phyloP scores from a whole-genome alignment of 1,139 yeast genomes.

The Candida sp. region DNA sequence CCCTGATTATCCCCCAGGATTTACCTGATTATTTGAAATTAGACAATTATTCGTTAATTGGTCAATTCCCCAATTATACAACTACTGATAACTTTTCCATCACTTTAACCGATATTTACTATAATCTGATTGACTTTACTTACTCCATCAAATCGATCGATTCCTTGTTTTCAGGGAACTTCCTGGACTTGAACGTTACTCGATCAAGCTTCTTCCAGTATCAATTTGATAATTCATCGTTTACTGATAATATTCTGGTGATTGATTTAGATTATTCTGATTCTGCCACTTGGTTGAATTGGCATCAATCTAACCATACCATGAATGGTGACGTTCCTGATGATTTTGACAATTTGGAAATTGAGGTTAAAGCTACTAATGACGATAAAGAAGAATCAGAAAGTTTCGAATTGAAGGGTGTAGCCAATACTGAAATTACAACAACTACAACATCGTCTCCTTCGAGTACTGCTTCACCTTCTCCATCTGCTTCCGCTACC shows the following conservation, averaged over 20 bases:
- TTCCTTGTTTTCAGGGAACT: slow-evolving; percentile 49
- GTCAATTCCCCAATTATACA: slow-evolving; percentile 52
- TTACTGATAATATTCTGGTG: slow-evolving; percentile 53
- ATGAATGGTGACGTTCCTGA: slow-evolving; percentile 68
- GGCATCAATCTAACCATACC: slow-evolving; percentile 57
- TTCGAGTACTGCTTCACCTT: slow-evolving; percentile 20
- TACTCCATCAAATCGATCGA: slow-evolving; percentile 47
- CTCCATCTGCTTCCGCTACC: slow-evolving; percentile 21
- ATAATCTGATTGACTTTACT: slow-evolving; percentile 60
- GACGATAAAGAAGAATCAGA: slow-evolving; percentile 32
- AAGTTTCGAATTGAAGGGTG: slow-evolving; percentile 56
- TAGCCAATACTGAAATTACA: slow-evolving; percentile 16
- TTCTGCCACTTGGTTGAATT: slow-evolving; percentile 60
- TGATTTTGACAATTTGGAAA: slow-evolving; percentile 45
- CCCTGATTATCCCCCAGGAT: slow-evolving; percentile 42
- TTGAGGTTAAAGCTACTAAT: slow-evolving; percentile 52
- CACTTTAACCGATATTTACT: slow-evolving; percentile 57
- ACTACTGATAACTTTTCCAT: slow-evolving; percentile 50
- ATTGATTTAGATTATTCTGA: slow-evolving; percentile 34
- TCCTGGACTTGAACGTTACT: slow-evolving; percentile 66
- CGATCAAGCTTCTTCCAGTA: slow-evolving; percentile 56
- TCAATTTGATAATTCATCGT: slow-evolving; percentile 47
- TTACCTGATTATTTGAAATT: slow-evolving; percentile 64
- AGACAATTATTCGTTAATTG: slow-evolving; percentile 47
- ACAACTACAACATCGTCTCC: slow-evolving; percentile 17